Percentiles rank a stretch among this genome's conserved stretches.
These are phyloP conservation scores for Fusarium sp. DNA, from an alignment of 2,329 filamentous ascomycete genomes.

Conservation along the genomic window DNA sequence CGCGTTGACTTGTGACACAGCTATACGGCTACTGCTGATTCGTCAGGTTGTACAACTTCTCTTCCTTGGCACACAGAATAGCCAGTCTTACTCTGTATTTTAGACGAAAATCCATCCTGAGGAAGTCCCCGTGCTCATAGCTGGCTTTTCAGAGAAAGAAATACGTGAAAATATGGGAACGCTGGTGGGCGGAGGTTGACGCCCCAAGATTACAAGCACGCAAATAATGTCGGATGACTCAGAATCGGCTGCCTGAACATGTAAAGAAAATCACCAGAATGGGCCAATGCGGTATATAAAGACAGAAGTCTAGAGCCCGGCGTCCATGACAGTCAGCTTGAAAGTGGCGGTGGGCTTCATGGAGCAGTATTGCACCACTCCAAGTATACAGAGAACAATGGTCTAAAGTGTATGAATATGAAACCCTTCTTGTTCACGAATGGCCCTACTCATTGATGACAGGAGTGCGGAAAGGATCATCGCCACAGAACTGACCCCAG, in stretches of 20 bases:
- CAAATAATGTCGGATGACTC: background rate
- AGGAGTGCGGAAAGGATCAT: conserved; percentile 38
- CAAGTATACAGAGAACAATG: background rate
- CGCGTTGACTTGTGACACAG: background rate
- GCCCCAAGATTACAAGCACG: background rate
- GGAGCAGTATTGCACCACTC: background rate
- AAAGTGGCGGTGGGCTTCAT: background rate
- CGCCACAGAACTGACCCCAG: conserved; percentile 45
- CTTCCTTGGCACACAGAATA: background rate
- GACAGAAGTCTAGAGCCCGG: background rate
- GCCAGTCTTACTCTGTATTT: background rate
- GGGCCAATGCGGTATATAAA: background rate
- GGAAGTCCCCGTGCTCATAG: background rate
- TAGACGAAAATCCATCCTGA: background rate
- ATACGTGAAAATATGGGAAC: background rate
- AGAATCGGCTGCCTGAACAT: background rate
- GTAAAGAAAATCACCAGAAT: background rate
- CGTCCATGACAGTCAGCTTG: background rate
- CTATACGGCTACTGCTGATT: background rate
- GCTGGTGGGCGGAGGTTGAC: background rate
- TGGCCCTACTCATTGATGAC: conserved; percentile 26
- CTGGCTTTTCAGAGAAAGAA: background rate
- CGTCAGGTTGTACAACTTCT: background rate
- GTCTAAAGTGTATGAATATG: background rate
- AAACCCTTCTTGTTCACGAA: background rate